Evolutionary conservation across 352 stramenopile species (phyloP), one percentile per base, ranked within the genome.

Genomic region (Globisporangium spinosum): DNA sequence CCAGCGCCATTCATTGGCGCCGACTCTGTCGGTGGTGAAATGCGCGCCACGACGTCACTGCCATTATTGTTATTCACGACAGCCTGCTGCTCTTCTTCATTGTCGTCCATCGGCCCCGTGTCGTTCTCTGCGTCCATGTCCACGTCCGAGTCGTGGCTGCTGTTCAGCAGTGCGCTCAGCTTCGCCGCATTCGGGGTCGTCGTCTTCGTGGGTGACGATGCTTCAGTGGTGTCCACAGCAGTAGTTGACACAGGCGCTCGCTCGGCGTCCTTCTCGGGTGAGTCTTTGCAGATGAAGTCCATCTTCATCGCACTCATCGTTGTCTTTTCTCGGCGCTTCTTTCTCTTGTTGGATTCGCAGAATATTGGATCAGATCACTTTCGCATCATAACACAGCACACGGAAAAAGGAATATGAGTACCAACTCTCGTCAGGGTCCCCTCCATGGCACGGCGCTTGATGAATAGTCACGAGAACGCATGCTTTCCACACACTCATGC

Each of bases 291-390:
- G 73, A 92, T 92, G 57, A 90, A 92, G 60, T 89, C 82, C 84
- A 92, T 89, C 60, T 90, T 92, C 84, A 92, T 92, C 22, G 82
- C 82, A 65, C 82, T 90, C 80, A 90, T 91, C 29, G 17, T 40
- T 43, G 43, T 29, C 3, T 56, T 3, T 17, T 56, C 49, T 56
- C 49, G 9, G 43, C 15, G 23, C 17, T 27, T 45, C 43, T 17
- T 17, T 45, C 55, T 34, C 54, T 59, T 10, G 51, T 17, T 57
- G 22, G 23, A 10, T 40, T 61, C 29, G 20, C 25, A 58, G 23
- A 35, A 9, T 59, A 38, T 1, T 10, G 54, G 40, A 45, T 45
- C 29, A 27, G 55, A 12, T 34, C 55, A 43, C 55, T 61, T 29
- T 23, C 13, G 53, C 27, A 49, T 6, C 4, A 12, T 3, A 3